Percentiles rank a stretch among this genome's conserved stretches.
Conservation (phyloP, 2,329 filamentous ascomycete genomes). For the Colletotrichum plurivorum region DNA sequence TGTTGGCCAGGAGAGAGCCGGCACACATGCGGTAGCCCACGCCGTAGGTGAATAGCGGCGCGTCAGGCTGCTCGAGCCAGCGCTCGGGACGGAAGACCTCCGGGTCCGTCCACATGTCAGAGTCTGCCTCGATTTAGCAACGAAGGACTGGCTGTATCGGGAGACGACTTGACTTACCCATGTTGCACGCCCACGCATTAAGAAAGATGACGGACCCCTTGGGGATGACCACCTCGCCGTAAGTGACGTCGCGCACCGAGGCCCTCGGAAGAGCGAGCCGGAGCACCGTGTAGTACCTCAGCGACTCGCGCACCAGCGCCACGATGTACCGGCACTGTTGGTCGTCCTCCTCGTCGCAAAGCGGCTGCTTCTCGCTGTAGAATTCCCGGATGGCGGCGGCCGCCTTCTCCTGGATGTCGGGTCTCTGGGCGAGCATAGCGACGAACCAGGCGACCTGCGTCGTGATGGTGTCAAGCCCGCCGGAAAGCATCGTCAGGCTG, state of each 20-base stretch:
- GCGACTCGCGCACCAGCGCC: constrained; percentile 74
- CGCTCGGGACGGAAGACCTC: constrained; percentile 63
- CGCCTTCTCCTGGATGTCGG: constrained; percentile 74
- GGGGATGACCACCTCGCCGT: constrained; percentile 71
- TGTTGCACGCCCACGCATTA: constrained; percentile 79
- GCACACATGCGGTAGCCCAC: constrained; percentile 79
- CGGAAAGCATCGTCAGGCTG: constrained; percentile 77
- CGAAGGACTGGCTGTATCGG: background rate
- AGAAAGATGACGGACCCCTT: constrained; percentile 75
- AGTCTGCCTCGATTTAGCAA: constrained; percentile 50
- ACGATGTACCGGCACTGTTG: constrained; percentile 74
- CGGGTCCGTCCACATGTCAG: constrained; percentile 70
- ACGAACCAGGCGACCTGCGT: constrained; percentile 77
- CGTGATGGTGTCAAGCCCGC: constrained; percentile 76
- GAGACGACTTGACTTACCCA: constrained; percentile 61
- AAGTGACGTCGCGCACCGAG: constrained; percentile 71
- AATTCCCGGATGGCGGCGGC: constrained; percentile 68
- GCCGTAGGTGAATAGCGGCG: constrained; percentile 75
- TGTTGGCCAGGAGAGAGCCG: constrained; percentile 73
- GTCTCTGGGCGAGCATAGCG: constrained; percentile 69
- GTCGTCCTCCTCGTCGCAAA: constrained; percentile 74
- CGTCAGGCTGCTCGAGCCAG: constrained; percentile 75
- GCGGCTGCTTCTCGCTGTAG: constrained; percentile 65
- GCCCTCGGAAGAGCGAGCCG: constrained; percentile 73
- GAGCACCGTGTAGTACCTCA: constrained; percentile 75